Base-by-base conservation (phyloP, 2,329 filamentous ascomycete species). In the Xylaria sp. region DNA sequence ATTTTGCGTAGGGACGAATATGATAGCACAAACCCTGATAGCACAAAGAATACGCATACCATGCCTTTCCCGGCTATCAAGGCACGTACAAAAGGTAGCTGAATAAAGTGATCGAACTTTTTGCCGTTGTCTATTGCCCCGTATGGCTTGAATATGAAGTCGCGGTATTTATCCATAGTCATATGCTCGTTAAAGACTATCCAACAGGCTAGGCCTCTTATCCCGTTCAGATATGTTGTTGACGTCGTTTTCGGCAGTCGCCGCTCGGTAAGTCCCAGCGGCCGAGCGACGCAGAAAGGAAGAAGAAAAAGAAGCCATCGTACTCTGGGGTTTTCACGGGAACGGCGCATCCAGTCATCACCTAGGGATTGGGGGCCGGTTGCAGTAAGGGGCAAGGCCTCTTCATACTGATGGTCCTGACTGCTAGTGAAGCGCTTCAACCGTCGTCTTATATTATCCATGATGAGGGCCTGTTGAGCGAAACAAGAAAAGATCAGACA, bases 161-260 rank as follows among this genome's bases (percentile, higher is more conserved):
- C 63, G 55, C 58, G 63, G 67, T 69, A 69, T 51, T 60, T 69
- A 25, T 69, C 67, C 67, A 69, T 69, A n/a, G 58, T 51, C 25
- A 69, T 63, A 56, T 69, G 67, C 63, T 69, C 63, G 64, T 69
- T 69, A 51, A 59, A 69, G 20, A 69, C 67, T 48, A 69, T 67
- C 67, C 67, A 69, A 56, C 67, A 69, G 63, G 67, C 67, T 48
- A 69, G 31, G 63, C 67, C 67, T 67, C 67, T 66, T 63, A 69
- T 69, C 28, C 67, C 67, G 55, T 69, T 69, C 4, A 69, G 55
- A 63, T 69, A 69, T 18, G 67, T 69, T 39, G 67, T 69, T 60
- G 67, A 69, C 58, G n/a, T 69, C 58, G 67, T 69, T 60, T 69
- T 67, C 46, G 67, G 67, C 18, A 69, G 59, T 50, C 20, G 34